Percentiles rank a stretch among this genome's conserved stretches.
Conservation (phyloP, 2,329 filamentous ascomycete species). For the Setomelanomma holmii region DNA sequence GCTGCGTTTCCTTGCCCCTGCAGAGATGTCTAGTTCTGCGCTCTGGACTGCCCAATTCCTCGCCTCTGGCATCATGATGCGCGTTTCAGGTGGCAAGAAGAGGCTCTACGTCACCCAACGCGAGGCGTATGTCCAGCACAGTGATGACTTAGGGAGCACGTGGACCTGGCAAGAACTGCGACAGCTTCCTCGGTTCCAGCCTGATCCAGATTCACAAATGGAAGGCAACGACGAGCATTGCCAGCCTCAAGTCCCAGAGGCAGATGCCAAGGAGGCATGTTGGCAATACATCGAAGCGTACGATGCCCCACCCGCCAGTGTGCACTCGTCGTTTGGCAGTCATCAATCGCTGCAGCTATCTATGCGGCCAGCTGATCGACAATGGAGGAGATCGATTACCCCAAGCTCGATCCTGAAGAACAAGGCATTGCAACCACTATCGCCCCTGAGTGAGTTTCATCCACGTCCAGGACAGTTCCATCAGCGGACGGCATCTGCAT, state of each 20-base stretch:
- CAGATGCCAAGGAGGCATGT: conserved; percentile 68
- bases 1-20: conserved; percentile 72
- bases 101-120: conserved; percentile 79
- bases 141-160: conserved; percentile 54
- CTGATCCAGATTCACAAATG: conserved; percentile 49
- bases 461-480: conserved; percentile 33
- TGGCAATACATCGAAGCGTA: conserved; percentile 72
- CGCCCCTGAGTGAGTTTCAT: conserved; percentile 45
- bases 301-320: conserved; percentile 61
- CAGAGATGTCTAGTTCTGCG: conserved; percentile 76
- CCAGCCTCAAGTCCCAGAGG: conserved; percentile 61
- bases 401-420: conserved; percentile 43
- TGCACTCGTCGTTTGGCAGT: conserved; percentile 55
- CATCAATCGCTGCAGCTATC: conserved; percentile 40
- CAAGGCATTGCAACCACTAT: conserved; percentile 39
- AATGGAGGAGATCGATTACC: conserved; percentile 46
- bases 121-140: conserved; percentile 74
- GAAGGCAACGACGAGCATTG: conserved; percentile 44
- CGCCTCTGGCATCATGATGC: conserved; percentile 75
- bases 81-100: conserved; percentile 64
- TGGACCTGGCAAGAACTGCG: conserved; percentile 78
- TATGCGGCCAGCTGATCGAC: conserved; percentile 43
- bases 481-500: conserved; percentile 39
- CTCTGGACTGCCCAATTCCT: conserved; percentile 77
- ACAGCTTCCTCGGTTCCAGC: conserved; percentile 65